A percentile compares a stretch with the other conserved stretches of the same genome.
These are phyloP conservation scores for Aspergillus campestris DNA, from an alignment of 495 filamentous ascomycete genomes.

Conservation along the genomic window DNA sequence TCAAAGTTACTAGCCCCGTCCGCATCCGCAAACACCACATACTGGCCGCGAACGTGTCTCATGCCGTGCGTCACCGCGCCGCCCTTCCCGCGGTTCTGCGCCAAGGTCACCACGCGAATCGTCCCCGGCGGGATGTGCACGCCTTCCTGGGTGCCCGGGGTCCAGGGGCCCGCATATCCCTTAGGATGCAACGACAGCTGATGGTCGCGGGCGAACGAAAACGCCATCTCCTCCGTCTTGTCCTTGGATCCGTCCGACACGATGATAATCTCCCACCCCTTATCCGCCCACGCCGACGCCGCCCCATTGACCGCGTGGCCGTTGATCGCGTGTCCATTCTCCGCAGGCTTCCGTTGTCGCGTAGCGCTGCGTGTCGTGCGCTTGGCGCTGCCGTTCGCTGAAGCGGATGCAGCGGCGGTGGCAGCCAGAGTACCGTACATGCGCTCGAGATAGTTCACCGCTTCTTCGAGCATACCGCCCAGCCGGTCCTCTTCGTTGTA, in stretches of 20 bases:
- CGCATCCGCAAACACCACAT: conserved; percentile 91
- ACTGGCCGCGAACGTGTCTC: conserved; percentile 79
- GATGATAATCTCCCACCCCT: conserved; percentile 91
- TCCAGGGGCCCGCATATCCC: conserved; percentile 37
- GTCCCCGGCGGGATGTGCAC: conserved; percentile 51
- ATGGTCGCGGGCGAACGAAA: conserved; percentile 59
- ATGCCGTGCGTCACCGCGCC: conserved; percentile 93
- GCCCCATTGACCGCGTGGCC: conserved; percentile 13
- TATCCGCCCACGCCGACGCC: conserved; percentile 6
- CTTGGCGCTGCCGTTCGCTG: neutral
- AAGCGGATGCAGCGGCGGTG: conserved; percentile 5
- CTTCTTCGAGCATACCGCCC: conserved; percentile 77
- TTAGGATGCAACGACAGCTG: conserved; percentile 36
- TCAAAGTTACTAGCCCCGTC: conserved; percentile 83
- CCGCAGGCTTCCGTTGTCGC: conserved; percentile 24
- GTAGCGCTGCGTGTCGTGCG: conserved; percentile 13
- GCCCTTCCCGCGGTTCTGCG: conserved; percentile 84
- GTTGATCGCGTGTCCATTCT: conserved; percentile 17
- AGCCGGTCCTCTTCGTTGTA: conserved; percentile 90
- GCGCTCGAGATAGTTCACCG: conserved; percentile 72
- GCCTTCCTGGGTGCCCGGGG: conserved; percentile 27
- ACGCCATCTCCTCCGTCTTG: conserved; percentile 67
- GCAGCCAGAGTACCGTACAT: conserved; percentile 54
- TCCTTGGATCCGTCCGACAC: conserved; percentile 91
- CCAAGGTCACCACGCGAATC: conserved; percentile 69